Evolutionary conservation across 805 yeast genomes (phyloP).

Genomic region (Saturnispora silvae): DNA sequence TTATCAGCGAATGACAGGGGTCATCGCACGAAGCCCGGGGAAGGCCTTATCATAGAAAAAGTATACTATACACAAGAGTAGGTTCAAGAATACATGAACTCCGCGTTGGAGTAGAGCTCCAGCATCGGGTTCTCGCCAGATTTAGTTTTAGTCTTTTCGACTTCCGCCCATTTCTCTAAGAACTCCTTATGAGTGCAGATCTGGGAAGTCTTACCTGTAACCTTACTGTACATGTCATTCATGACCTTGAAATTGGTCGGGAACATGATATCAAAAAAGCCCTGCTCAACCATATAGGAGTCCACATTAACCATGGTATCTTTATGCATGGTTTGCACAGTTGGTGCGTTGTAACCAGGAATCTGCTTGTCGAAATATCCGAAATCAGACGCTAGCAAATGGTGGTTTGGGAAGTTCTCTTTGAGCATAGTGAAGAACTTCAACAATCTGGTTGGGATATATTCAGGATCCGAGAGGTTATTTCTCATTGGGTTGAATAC

Average conservation of each 20-base stretch:
- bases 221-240: conserved; percentile 49
- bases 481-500: conserved; percentile 56
- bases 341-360: conserved; percentile 60
- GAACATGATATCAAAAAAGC: conserved; percentile 78
- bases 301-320: conserved; percentile 58
- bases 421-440: conserved; percentile 55
- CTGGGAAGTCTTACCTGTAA: conserved; percentile 49
- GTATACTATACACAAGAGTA: too few relatives aligned
- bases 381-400: conserved; percentile 66
- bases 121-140: conserved; percentile 82
- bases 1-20: too few relatives aligned
- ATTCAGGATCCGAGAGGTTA: conserved; percentile 61
- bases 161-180: conserved; percentile 59
- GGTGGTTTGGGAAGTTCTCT: conserved; percentile 64
- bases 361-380: conserved; percentile 36
- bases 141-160: conserved; percentile 54
- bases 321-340: conserved; percentile 65
- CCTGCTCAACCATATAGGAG: conserved; percentile 76
- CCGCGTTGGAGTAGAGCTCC: conserved; percentile 64
- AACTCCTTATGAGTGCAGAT: conserved; percentile 55
- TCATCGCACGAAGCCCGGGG: too few relatives aligned
- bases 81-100: conserved; percentile 44
- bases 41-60: too few relatives aligned
- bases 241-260: conserved; percentile 66
- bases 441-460: conserved; percentile 66